Evolutionary conservation across 2,329 filamentous ascomycete species (phyloP), one percentile per base, ranked within the genome.

Genomic region (Diaporthe citrichinensis): DNA sequence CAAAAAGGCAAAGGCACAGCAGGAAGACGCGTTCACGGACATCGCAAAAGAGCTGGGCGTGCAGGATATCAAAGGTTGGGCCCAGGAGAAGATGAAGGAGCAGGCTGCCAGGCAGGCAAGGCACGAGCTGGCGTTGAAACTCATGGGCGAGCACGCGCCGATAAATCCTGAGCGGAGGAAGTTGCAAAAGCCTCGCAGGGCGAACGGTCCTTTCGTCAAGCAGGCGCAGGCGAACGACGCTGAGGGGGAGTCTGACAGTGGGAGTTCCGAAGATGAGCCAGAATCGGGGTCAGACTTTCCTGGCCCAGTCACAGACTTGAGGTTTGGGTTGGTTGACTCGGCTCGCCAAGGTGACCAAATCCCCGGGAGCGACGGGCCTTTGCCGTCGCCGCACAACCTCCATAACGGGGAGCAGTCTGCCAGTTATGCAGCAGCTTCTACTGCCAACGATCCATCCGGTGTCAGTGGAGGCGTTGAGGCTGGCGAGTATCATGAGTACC

Each of bases 141-240:
- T 76, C 55, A 76, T 76, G 74, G 74, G 74, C 31, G 71, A 71
- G 49, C 74, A 76, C 46, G 74, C 74, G 36, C 71, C 74, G 9
- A 57, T 36, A 2, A 74, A 74, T 7, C 71, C 72, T 3, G 72
- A 76, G 44, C 62, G 74, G 14, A 67, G 74, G 23, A 76, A 73
- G 57, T 36, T 76, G 17, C 74, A 76, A 23, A 69, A 20, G n/a
- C 62, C 68, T 46, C 69, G 69, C 25, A 61, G 59, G 44, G 49
- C 20, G 0, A 53, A 65, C 7, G 58, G 58, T 3, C 58, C 71
- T 8, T 44, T 25, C 12, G 39, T 14, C 20, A 46, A 23, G 10
- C 34, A 31, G 5, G 25, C 49, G 7, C 20, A 25, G 2, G 31
- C 14, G 4, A 17, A 49, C 31, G 71, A 53, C 7, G 71, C 8